Evolutionary conservation across 192 early-diverging fungal genomes (phyloP), one percentile per base, ranked within the genome.

Genomic region (Umbelopsis isabellina): DNA sequence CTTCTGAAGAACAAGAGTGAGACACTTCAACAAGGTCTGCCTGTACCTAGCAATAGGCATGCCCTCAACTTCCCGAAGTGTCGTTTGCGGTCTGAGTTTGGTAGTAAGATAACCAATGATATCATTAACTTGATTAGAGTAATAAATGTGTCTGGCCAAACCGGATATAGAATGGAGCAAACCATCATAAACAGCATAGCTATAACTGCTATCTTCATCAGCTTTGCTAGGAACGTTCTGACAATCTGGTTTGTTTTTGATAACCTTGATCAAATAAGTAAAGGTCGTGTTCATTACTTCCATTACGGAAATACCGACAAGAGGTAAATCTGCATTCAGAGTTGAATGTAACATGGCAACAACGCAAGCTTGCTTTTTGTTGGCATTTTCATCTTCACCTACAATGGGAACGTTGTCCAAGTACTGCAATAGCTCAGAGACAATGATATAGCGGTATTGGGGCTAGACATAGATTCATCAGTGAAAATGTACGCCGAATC

Each of bases 141-240:
- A 87, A 41, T 87, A 87, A 21, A 82, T 84, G 33, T 87, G 86
- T 1, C 78, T 83, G 5, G 81, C 82, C 51, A 87, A 69, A 9
- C 84, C 84, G 49, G 66, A 71, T 44, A 77, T 77, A 18, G 58
- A 53, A 51, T 77, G 66, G 21, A 55, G 27, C 46, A 77, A 48
- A 8, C 71, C 71, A 41, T 69, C 47, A 18, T 72, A 66, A 2
- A 77, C 50, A 30, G 67, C 64, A 51, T 77, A 73, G 13, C 69
- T 67, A 16, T 69, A 52, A 33, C 23, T 46, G 0, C 15, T 16
- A 2, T 49, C 48, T 11, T 50, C n/a, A 23, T 65, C 67, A 25
- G 45, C n/a, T 68, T 45, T 50, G 16, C 23, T 46, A 2, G 12
- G 46, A 22, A 65, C 46, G 9, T 13, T 22, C 6, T 46, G 70